Percentiles rank a stretch among this genome's conserved stretches.
phyloP scores from a whole-genome alignment of 169 alveolate genomes.

The Babesia bigemina region DNA sequence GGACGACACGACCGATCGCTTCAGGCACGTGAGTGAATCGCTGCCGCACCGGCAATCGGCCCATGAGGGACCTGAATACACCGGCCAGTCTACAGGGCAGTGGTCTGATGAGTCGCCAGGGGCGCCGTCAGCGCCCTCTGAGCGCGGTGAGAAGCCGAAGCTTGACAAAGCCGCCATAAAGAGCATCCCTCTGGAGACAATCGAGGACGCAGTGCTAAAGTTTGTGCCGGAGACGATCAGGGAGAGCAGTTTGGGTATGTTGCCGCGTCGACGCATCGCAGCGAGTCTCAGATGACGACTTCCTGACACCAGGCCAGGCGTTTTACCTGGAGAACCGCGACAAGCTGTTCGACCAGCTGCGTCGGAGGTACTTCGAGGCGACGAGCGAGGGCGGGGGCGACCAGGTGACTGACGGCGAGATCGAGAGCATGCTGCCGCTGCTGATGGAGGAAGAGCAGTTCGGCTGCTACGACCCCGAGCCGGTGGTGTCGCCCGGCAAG shows the following conservation, averaged over 20 bases:
- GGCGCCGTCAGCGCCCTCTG: neutral
- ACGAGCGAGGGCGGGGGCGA: slow-evolving; percentile 12
- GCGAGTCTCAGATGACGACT: slow-evolving; percentile 11
- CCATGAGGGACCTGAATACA: neutral
- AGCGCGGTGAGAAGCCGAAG: neutral
- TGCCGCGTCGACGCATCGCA: neutral
- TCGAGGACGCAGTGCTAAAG: slow-evolving; percentile 60
- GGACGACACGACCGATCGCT: slow-evolving; percentile 40
- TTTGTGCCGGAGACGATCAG: slow-evolving; percentile 59
- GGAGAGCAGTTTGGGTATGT: slow-evolving; percentile 29
- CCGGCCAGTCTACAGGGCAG: neutral
- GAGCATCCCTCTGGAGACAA: slow-evolving; percentile 31
- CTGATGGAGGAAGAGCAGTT: slow-evolving; percentile 68
- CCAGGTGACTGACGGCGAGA: slow-evolving; percentile 21
- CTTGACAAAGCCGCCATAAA: slow-evolving; percentile 8
- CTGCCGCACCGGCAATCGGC: neutral
- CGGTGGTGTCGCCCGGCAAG: slow-evolving; percentile 68
- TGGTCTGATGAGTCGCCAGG: neutral
- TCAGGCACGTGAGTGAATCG: slow-evolving; percentile 40
- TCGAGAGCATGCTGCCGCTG: slow-evolving; percentile 28
- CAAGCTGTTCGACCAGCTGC: slow-evolving; percentile 59
- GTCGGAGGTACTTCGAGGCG: slow-evolving; percentile 66
- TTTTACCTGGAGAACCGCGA: slow-evolving; percentile 77
- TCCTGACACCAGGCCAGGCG: slow-evolving; percentile 75
- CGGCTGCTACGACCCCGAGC: slow-evolving; percentile 64